Base-by-base conservation (phyloP, 345 rosid species). In the Lumnitzera littorea region DNA sequence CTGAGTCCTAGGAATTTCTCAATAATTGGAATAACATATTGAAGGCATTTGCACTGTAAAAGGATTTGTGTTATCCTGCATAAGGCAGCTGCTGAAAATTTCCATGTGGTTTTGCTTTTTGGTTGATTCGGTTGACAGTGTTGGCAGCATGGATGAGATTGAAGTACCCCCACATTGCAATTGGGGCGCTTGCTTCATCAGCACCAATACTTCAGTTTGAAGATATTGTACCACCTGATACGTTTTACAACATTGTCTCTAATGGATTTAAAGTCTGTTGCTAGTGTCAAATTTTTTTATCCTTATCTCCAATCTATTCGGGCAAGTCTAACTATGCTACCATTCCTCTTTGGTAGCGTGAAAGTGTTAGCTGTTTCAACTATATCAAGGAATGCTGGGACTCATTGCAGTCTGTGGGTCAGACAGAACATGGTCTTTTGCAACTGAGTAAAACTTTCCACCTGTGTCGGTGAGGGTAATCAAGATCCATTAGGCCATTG, bases 111-210 rank as follows among this genome's bases (percentile, higher is more conserved):
- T 11, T 47, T 13, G 0, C 59, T 46, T 1, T 70, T 51, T 46
- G 12, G 63, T 50, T n/a, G 62, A 41, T 55, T 56, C 46, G 61
- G 72, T 63, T 31, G 67, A 67, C 80, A 92, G 96, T 92, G 98
- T 72, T 92, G 58, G 98, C 98, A 2, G 88, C 96, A 61, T 92
- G 96, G 98, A 92, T 92, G 98, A 83, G 96, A 78, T 76, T 92
- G 11, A 92, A 92, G 75, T 92, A 92, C 78, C 96, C 96, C 49
- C 98, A 92, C 58, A 69, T 92, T 63, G 85, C 96, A 0, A 72
- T 89, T 41, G 98, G 96, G 56, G 96, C 96, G 13, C 86, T 92
- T 59, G 96, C 96, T 77, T 84, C 98, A 5, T 92, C 96, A 0
- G 96, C 98, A 4, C 96, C 98, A 0, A 87, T 92, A 75, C 96